Base-by-base conservation (phyloP, 768 basidiomycete species). In the Porphyrellus cyaneotinctus region DNA sequence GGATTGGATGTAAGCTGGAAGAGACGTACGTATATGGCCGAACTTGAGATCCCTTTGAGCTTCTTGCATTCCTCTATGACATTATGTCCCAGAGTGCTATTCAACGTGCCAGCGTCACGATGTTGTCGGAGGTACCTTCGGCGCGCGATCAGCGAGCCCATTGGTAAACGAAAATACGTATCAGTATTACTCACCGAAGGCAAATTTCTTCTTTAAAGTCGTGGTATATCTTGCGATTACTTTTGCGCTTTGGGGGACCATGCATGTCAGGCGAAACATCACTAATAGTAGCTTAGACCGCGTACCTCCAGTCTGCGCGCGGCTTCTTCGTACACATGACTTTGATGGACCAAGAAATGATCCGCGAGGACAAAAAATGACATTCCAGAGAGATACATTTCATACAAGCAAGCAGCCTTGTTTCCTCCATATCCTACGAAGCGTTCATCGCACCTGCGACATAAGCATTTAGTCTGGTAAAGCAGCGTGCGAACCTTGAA, bases 381-480 rank as follows among this genome's bases (percentile, higher is more conserved):
- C 35, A 92, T 79, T 3, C 92, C 92, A 13, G 89, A 84, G 8
- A 95, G 74, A 70, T 91, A 91, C 82, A 95, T 89, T 67, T 92
- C 92, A 64, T 87, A 93, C 33, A 93, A 76, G 64, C 92, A 94
- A 11, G 93, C 91, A 2, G 92, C 92, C 68, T 95, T 95, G 75
- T 95, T 95, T 2, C 84, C 90, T 5, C 92, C 92, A 66, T 94
- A 94, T 2, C 92, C 92, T 42, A 92, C 78, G 63, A 95, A 95
- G 31, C 91, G 81, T 65, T 93, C 91, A 61, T 94, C 91, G 62
- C 91, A 94, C 90, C 90, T 91, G 32, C 8, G 8, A n/a, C 24
- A 54, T 38, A 20, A 46, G n/a, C 12, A n/a, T 20, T 15, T 6
- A 30, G 20, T 10, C 28, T 32, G 37, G 33, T 20, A 33, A n/a